Evolutionary conservation across 495 filamentous ascomycete species (phyloP), one percentile per base, ranked within the genome.

Genomic region (Penicillium pancosmium): DNA sequence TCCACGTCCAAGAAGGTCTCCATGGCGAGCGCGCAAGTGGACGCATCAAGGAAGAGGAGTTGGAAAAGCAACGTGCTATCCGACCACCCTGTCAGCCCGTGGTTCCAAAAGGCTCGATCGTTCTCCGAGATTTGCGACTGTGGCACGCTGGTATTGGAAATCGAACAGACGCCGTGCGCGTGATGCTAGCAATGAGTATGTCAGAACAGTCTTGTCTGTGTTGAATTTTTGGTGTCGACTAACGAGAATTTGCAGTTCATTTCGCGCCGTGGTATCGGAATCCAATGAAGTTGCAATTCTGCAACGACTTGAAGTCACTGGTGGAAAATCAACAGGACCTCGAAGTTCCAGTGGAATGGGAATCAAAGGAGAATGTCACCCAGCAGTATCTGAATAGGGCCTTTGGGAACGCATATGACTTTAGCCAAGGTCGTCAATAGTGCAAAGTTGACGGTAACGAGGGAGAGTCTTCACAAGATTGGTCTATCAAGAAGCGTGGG

Each of bases 121-220:
- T 84, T 23, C 59, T 87, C 10, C 72, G 85, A 5, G 84, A 86
- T 65, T 66, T 86, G 52, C 65, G 84, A 21, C 73, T 87, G 5
- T 88, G 83, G 83, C 83, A 87, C 67, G 82, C 80, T 7, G 84
- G 84, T 0, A 82, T 83, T 74, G 84, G 82, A 10, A 88, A 87
- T 57, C 57, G 71, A 18, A 79, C 75, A 6, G 64, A 74, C 16
- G 67, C 72, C 11, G 70, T 75, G 0, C 71, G 84, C 38, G 77
- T 86, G 33, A 85, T 87, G 83, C 68, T 88, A 12, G 82, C 83
- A 12, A 79, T 82, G 71, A 84, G 81, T 66, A 72, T 76, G 68
- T 79, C 56, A 7, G 41, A 44, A 18, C 8, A 5, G 15, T 18
- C 8, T 3, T 9, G 16, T 6, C 10, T 9, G n/a, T 44, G 4